Percentiles rank a stretch among this genome's conserved stretches.
Evolutionary conservation across 345 rosid genomes (phyloP).

Genomic region (rapeseed (Brassica napus)): DNA sequence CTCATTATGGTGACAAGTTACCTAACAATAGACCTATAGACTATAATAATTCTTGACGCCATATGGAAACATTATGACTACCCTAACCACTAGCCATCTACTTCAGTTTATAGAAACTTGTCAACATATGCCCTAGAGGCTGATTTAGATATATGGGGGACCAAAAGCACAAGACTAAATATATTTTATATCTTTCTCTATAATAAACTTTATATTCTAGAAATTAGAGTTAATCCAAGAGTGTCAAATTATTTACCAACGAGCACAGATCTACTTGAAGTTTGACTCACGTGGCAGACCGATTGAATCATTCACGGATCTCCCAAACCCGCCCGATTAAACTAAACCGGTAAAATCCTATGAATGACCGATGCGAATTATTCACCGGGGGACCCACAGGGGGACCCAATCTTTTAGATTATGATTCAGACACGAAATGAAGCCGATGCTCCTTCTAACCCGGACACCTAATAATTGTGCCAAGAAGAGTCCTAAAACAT

Average conservation of each 20-base stretch:
- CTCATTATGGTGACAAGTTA: conserved; percentile 1
- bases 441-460: conserved; percentile 28
- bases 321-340: conserved; percentile 18
- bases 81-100: neutral
- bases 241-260: neutral
- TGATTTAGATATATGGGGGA: conserved; percentile 23
- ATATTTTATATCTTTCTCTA: neutral
- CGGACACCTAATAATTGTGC: conserved; percentile 37
- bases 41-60: neutral
- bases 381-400: conserved; percentile 11
- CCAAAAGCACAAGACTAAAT: neutral
- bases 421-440: conserved; percentile 29
- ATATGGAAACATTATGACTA: conserved; percentile 8
- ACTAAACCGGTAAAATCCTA: conserved; percentile 30
- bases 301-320: conserved; percentile 37
- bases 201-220: no score
- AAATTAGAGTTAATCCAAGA: neutral
- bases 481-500: conserved; percentile 24
- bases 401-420: conserved; percentile 15
- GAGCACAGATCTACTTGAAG: conserved; percentile 9
- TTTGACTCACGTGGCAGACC: conserved; percentile 41
- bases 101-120: conserved; percentile 1
- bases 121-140: conserved; percentile 19
- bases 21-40: neutral
- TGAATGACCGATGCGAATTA: conserved; percentile 30